phyloP scores from a whole-genome alignment of 2,329 filamentous ascomycete genomes.

The Myrmaecium sp. region DNA sequence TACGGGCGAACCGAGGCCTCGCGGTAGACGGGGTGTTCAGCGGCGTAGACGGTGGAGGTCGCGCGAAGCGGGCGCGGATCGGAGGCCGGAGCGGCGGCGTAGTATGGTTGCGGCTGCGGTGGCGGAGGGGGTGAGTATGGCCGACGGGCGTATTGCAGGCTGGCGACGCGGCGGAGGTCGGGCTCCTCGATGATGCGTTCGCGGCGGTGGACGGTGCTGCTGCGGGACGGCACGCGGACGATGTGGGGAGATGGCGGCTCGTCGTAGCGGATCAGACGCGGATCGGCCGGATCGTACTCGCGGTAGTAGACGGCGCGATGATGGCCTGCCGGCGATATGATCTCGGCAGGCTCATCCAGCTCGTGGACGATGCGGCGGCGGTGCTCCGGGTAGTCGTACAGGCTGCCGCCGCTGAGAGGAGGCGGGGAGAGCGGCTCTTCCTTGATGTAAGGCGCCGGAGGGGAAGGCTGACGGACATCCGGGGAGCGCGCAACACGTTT shows the following conservation, averaged over 20 bases:
- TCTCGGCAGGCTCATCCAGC: slow-evolving; percentile 19
- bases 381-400: slow-evolving; percentile 18
- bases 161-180: slow-evolving; percentile 30
- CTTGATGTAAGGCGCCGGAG: slow-evolving; percentile 43
- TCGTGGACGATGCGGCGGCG: slow-evolving; percentile 23
- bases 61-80: slow-evolving; percentile 21
- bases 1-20: slow-evolving; percentile 21
- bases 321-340: slow-evolving; percentile 21
- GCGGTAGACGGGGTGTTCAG: slow-evolving; percentile 16
- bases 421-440: slow-evolving; percentile 46
- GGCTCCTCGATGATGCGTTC: slow-evolving; percentile 25
- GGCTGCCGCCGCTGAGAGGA: slow-evolving; percentile 31
- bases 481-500: slow-evolving; percentile 17
- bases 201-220: slow-evolving; percentile 16
- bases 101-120: too few relatives aligned
- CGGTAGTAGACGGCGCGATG: slow-evolving; percentile 30
- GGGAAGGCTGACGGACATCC: slow-evolving; percentile 7
- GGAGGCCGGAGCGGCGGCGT: slow-evolving; percentile 4
- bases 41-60: slow-evolving; percentile 22
- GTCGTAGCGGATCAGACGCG: slow-evolving; percentile 26
- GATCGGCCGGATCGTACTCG: slow-evolving; percentile 18
- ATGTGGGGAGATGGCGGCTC: slow-evolving; percentile 22
- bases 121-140: slow-evolving; percentile 25
- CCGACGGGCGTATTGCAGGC: slow-evolving; percentile 28
- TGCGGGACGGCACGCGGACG: slow-evolving; percentile 21